Evolutionary conservation across 2,329 filamentous ascomycete species (phyloP).

Genomic region (Zymoseptoria brevis): DNA sequence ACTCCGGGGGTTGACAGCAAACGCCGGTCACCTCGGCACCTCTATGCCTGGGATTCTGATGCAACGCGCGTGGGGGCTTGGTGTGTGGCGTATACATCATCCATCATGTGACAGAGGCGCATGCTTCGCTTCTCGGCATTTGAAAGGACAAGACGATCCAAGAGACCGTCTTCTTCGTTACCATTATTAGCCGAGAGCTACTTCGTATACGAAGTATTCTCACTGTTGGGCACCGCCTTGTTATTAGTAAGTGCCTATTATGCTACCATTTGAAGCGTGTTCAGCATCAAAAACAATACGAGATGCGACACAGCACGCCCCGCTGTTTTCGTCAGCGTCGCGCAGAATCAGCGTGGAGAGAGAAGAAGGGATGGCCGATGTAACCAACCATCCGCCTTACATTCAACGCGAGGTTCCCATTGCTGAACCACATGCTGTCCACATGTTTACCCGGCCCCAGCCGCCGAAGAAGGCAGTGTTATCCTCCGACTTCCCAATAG

Average conservation of each 20-base stretch:
- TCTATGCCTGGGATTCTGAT: neutral
- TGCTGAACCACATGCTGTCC: neutral
- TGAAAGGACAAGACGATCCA: neutral
- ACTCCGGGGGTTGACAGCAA: neutral
- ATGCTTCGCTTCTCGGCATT: neutral
- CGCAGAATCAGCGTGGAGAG: neutral
- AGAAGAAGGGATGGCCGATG: neutral
- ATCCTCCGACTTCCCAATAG: neutral
- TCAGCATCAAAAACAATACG: neutral
- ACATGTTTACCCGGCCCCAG: neutral
- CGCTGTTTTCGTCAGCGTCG: neutral
- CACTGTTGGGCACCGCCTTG: neutral
- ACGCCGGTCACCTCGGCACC: neutral
- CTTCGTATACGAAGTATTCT: neutral
- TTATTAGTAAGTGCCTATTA: no score
- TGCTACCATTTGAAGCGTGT: neutral
- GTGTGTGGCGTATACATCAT: neutral
- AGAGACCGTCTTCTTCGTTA: neutral
- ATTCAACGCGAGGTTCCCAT: neutral
- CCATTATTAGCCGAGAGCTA: neutral
- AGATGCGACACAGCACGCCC: neutral
- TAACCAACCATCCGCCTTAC: neutral
- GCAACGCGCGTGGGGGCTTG: neutral
- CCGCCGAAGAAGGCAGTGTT: neutral
- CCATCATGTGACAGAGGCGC: neutral